phyloP scores from a whole-genome alignment of 192 early-diverging fungal genomes.

The Backusella psychrophila region DNA sequence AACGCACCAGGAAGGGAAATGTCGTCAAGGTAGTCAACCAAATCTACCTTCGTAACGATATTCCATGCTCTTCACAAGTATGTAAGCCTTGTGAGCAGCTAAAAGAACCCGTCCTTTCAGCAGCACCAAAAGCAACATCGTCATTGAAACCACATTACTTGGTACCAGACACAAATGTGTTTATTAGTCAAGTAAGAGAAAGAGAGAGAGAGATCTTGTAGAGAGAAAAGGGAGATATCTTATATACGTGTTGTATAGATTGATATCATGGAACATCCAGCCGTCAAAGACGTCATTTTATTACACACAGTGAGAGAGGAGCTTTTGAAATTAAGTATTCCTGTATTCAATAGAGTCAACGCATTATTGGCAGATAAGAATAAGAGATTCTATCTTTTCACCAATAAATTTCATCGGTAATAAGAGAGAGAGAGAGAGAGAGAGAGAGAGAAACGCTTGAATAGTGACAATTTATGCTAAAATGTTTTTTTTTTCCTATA shows the following conservation, averaged over 20 bases:
- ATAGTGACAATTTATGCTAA: not conserved
- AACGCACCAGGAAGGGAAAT: conserved; percentile 89
- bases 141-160: conserved; percentile 68
- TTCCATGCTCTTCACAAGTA: conserved; percentile 69
- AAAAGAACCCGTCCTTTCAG: conserved; percentile 42
- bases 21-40: conserved; percentile 94
- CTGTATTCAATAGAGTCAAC: conserved; percentile 80
- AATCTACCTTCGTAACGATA: conserved; percentile 96
- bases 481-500: conserved; percentile 12
- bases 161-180: conserved; percentile 95
- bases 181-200: conserved; percentile 73
- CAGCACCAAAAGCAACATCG: conserved; percentile 49
- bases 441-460: not conserved
- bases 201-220: not conserved
- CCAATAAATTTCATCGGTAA: conserved; percentile 88
- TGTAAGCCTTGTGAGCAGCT: conserved; percentile 56
- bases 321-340: conserved; percentile 75
- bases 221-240: not conserved
- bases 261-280: conserved; percentile 89
- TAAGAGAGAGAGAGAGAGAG: not conserved
- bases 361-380: conserved; percentile 67
- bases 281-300: conserved; percentile 88
- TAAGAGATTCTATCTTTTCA: conserved; percentile 91
- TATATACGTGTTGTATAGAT: conserved; percentile 52
- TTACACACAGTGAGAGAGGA: conserved; percentile 95